Base-by-base conservation (phyloP, 495 filamentous ascomycete genomes). In the Neurospora discreta region DNA sequence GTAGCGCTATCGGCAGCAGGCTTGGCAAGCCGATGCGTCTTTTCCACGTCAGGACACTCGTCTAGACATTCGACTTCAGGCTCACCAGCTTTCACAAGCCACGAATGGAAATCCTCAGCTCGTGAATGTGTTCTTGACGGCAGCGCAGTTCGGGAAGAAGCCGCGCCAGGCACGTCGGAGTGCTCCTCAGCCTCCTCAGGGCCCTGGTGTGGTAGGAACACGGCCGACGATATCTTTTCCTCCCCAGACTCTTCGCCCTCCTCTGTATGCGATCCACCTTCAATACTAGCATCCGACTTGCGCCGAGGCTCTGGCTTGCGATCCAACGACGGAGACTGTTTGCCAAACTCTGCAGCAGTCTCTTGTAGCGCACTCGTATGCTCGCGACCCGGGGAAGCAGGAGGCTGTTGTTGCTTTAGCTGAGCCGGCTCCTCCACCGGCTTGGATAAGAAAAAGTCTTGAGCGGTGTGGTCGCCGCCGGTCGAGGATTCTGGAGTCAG, bases 181-280 rank as follows among this genome's bases (percentile, higher is more conserved):
- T 82, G 78, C 71, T 88, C 83, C 72, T 83, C 78, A 72, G 85
- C 83, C 52, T 85, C 80, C 68, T 87, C 84, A 76, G 86, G 86
- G 70, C 87, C 86, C 81, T 92, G 89, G 83, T 98, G 95, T 23
- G 95, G 95, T 74, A 95, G 88, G 80, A 98, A 99, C 69, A 97
- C 85, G 13, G 95, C 95, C 46, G 95, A 98, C 10, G 92, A 94
- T 68, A 99, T 98, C 79, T 97, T 93, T 77, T 98, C 95, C 78
- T 94, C 89, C 30, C 92, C 92, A 52, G 93, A 94, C 70, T 95
- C 93, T 36, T 97, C 93, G 41, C 91, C 91, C 70, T 92, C 91
- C 76, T 87, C 85, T 69, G 80, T 81, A 71, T 80, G 83, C 79
- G 85, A 84, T 69, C 78, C 74, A 72, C 71, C 73, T 69, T 77